Percentiles rank a stretch among this genome's conserved stretches.
These are phyloP conservation scores for Candida tammaniensis DNA, from an alignment of 805 yeast genomes.

Conservation along the genomic window DNA sequence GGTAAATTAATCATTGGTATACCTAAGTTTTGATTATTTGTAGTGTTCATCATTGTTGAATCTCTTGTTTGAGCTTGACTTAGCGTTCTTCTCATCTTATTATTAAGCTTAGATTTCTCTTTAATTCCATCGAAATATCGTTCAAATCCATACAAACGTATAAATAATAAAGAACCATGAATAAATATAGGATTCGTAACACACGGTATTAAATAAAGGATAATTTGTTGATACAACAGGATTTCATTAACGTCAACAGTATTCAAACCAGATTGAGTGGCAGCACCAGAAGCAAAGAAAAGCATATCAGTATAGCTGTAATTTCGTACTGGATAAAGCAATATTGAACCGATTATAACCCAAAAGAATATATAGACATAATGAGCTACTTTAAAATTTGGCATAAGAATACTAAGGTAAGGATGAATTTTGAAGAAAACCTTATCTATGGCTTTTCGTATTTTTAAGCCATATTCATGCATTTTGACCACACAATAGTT, in stretches of 20 bases:
- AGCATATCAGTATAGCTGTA: slow-evolving; percentile 72
- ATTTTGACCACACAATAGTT: slow-evolving; percentile 1
- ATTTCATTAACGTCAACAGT: slow-evolving; percentile 67
- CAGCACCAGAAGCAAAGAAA: slow-evolving; percentile 70
- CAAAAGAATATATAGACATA: slow-evolving; percentile 64
- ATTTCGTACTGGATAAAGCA: slow-evolving; percentile 74
- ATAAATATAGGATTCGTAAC: slow-evolving; percentile 86
- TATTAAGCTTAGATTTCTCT: slow-evolving; percentile 71
- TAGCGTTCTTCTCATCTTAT: slow-evolving; percentile 77
- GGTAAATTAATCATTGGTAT: slow-evolving; percentile 9
- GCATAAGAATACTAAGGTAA: slow-evolving; percentile 38
- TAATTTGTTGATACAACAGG: slow-evolving; percentile 75
- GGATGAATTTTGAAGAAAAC: slow-evolving; percentile 24
- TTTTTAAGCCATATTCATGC: slow-evolving; percentile 5
- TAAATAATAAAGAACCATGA: slow-evolving; percentile 71
- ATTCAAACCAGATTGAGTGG: slow-evolving; percentile 91
- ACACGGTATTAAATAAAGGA: slow-evolving; percentile 58
- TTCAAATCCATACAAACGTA: slow-evolving; percentile 88
- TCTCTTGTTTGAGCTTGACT: slow-evolving; percentile 41
- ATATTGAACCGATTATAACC: slow-evolving; percentile 65
- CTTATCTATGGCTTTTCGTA: slow-evolving; percentile 3
- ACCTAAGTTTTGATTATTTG: slow-evolving; percentile 31
- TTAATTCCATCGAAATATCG: slow-evolving; percentile 81
- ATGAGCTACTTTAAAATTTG: slow-evolving; percentile 63
- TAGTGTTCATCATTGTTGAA: slow-evolving; percentile 5